Conservation (phyloP, 441 rosid genomes). For the Populus hybrid region DNA sequence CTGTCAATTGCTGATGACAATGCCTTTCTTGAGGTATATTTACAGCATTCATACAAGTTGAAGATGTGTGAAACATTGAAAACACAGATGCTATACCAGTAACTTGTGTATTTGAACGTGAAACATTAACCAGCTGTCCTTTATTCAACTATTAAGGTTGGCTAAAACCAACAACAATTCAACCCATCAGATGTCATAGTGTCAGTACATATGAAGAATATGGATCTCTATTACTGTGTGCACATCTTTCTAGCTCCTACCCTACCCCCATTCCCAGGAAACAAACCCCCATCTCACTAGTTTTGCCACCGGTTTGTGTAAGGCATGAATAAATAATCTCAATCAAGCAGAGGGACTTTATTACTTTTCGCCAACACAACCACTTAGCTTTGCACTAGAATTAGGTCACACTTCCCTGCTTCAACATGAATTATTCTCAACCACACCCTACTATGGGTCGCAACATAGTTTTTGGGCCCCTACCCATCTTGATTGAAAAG, state of each 20-base stretch:
- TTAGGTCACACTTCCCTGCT: neutral
- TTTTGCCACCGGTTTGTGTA: neutral
- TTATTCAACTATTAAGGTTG: neutral
- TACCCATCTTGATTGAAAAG: neutral
- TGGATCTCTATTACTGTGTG: neutral
- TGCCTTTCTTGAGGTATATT: neutral
- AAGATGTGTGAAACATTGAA: neutral
- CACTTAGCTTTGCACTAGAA: neutral
- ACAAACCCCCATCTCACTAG: neutral
- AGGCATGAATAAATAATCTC: neutral
- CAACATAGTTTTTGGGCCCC: neutral
- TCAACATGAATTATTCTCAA: neutral
- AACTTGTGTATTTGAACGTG: neutral
- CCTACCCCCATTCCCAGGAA: neutral
- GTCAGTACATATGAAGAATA: neutral
- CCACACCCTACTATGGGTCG: neutral
- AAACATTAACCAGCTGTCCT: neutral
- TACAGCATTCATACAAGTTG: neutral
- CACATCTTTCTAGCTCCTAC: neutral
- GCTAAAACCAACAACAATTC: neutral
- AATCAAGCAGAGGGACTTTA: neutral
- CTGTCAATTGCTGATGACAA: neutral
- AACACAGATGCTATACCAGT: neutral
- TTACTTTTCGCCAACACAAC: neutral
- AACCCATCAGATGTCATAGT: neutral